A percentile compares a stretch with the other conserved stretches of the same genome.
phyloP scores from a whole-genome alignment of 306 rosid species.

The Glycine latifolia region DNA sequence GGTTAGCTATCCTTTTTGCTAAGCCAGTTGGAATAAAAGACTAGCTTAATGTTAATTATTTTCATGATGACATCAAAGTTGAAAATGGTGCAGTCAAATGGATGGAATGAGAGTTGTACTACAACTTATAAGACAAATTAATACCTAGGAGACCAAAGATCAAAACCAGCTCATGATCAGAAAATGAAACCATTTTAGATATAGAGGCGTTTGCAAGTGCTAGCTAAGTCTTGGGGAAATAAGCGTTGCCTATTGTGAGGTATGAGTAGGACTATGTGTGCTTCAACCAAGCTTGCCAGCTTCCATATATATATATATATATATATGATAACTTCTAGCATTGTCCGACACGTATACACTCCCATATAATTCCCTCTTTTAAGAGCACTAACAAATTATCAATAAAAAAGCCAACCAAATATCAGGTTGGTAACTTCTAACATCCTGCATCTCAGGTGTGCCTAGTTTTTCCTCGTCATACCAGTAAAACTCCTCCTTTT shows the following conservation, averaged over 20 bases:
- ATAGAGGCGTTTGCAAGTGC: neutral
- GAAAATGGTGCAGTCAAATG: neutral
- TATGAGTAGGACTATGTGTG: constrained; percentile 16
- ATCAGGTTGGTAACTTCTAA: neutral
- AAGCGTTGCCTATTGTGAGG: constrained; percentile 19
- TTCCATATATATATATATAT: too few species aligned
- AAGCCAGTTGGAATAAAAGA: constrained; percentile 13
- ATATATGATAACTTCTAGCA: too few species aligned
- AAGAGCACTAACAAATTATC: constrained; percentile 44
- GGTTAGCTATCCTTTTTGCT: constrained; percentile 7
- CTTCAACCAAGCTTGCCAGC: too few species aligned
- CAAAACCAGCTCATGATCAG: constrained; percentile 56
- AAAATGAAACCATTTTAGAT: constrained; percentile 49
- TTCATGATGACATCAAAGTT: neutral
- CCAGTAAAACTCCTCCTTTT: constrained; percentile 8
- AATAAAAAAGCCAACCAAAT: constrained; percentile 38
- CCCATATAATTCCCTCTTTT: constrained; percentile 27
- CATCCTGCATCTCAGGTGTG: constrained; percentile 5
- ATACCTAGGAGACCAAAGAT: constrained; percentile 72
- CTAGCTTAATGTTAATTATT: neutral
- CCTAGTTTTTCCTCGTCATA: constrained; percentile 22
- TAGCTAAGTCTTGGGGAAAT: constrained; percentile 19
- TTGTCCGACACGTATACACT: too few species aligned
- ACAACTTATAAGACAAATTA: neutral
- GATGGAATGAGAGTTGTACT: neutral